Percentiles rank a stretch among this genome's conserved stretches.
phyloP scores from a whole-genome alignment of 2,329 filamentous ascomycete genomes.

The Aspergillus latus region DNA sequence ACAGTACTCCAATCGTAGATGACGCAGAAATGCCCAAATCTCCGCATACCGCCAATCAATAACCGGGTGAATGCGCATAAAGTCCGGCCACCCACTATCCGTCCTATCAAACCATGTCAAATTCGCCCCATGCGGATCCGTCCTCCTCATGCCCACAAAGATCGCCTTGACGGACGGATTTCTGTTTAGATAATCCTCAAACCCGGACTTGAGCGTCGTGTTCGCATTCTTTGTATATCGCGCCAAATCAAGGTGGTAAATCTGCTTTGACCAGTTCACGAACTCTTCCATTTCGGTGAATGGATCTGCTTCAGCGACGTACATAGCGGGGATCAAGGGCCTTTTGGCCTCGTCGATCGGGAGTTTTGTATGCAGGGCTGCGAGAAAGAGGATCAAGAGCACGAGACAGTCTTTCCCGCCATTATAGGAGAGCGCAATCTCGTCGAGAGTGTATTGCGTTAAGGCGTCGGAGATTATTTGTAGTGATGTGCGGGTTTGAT shows the following conservation, averaged over 20 bases:
- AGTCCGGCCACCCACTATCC: slow-evolving; percentile 83
- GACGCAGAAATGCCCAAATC: slow-evolving; percentile 80
- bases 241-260: slow-evolving; percentile 73
- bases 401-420: slow-evolving; percentile 98
- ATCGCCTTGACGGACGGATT: slow-evolving; percentile 67
- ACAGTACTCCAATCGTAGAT: slow-evolving; percentile 80
- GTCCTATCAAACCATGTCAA: slow-evolving; percentile 83
- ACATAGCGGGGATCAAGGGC: slow-evolving; percentile 71
- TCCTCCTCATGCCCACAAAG: slow-evolving; percentile 83
- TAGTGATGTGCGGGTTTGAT: slow-evolving; percentile 71
- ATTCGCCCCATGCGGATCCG: slow-evolving; percentile 82
- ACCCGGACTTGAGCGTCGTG: slow-evolving; percentile 70
- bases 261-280: slow-evolving; percentile 63
- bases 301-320: slow-evolving; percentile 80
- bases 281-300: slow-evolving; percentile 87
- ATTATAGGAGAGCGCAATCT: slow-evolving; percentile 92
- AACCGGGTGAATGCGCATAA: slow-evolving; percentile 91
- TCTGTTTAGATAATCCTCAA: slow-evolving; percentile 67
- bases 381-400: slow-evolving; percentile 81
- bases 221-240: slow-evolving; percentile 63
- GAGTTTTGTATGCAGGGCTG: slow-evolving; percentile 52
- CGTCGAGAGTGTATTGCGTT: slow-evolving; percentile 69
- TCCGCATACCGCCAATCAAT: slow-evolving; percentile 97
- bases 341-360: slow-evolving; percentile 33
- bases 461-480: slow-evolving; percentile 74